Percentiles rank a stretch among this genome's conserved stretches.
Conservation (phyloP, 441 rosid genomes). For the Geranium incanum region DNA sequence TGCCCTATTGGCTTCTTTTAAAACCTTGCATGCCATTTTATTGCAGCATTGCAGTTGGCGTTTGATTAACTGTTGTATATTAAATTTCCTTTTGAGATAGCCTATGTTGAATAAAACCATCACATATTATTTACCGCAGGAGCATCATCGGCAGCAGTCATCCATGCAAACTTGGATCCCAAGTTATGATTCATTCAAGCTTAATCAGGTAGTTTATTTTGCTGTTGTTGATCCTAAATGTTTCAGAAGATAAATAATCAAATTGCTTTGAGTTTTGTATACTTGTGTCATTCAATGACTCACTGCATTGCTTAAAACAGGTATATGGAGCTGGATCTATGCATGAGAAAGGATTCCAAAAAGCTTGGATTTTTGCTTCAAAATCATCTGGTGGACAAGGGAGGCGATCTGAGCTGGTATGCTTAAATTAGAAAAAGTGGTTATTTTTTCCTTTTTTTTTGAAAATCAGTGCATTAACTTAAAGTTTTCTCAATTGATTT, state of each 20-base stretch:
- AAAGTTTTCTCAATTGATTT: slow-evolving; percentile 12
- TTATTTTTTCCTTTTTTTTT: not conserved
- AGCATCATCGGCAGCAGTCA: slow-evolving; percentile 24
- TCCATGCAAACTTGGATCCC: slow-evolving; percentile 20
- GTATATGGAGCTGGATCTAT: slow-evolving; percentile 21
- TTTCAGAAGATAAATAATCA: slow-evolving; percentile 12
- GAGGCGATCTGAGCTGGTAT: slow-evolving; percentile 26
- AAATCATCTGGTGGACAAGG: slow-evolving; percentile 22
- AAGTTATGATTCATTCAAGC: slow-evolving; percentile 20
- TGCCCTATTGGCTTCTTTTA: slow-evolving; percentile 5
- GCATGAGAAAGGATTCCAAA: slow-evolving; percentile 18
- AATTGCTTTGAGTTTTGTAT: not conserved
- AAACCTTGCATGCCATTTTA: not conserved
- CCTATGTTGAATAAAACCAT: slow-evolving; percentile 7
- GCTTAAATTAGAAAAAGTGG: slow-evolving; percentile 11
- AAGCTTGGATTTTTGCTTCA: slow-evolving; percentile 11
- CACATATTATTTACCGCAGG: slow-evolving; percentile 24
- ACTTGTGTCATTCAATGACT: slow-evolving; percentile 1
- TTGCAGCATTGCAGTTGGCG: slow-evolving; percentile 4
- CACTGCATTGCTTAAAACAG: slow-evolving; percentile 19
- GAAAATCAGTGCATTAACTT: not conserved
- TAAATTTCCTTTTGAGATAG: slow-evolving; percentile 2
- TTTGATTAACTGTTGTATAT: not conserved
- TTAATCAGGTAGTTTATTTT: slow-evolving; percentile 25
- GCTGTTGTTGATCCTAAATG: slow-evolving; percentile 6